Base-by-base conservation (phyloP, 1,284 basidiomycete genomes). In the Ustilago hordei region DNA sequence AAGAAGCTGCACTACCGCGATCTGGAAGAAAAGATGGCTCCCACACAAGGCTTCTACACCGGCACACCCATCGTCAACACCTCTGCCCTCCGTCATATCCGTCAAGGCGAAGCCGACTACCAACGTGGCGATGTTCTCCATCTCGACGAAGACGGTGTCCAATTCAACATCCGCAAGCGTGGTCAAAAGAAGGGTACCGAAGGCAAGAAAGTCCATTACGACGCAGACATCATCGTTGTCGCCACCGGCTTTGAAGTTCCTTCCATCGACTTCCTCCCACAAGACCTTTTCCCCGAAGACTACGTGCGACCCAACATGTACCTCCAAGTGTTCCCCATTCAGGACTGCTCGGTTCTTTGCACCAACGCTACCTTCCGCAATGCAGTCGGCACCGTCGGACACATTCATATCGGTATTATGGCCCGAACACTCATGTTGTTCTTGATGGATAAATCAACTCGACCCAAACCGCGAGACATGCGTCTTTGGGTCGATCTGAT, bases 401-500 rank as follows among this genome's bases (percentile, higher is more conserved):
- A 69, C 59, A 60, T 83, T 23, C 84, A 85, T 62, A 85, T 85
- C 48, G 80, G 80, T 28, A 75, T 84, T 86, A 89, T 91, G 78
- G 90, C 89, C 1, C 89, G 91, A 28, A 90, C 91, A 39, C 88
- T 91, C 9, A 86, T 90, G 32, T 88, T 89, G 3, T 89, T 91
- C 78, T 87, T 91, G 19, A 87, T 91, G 81, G 90, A 91, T 79
- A 83, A 87, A 34, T 78, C 83, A 34, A 89, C 89, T 0, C 88
- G 90, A 0, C 91, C 91, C 3, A 76, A 81, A 13, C 87, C 89
- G 2, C 88, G 88, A 48, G 89, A 91, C 74, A 91, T 90, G 90
- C 90, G 90, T 76, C 87, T 91, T 9, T 91, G 91, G 91, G 90
- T 91, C 43, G 90, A 91, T 81, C 86, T 88, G 43, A 86, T 91